Conservation (phyloP, 345 rosid species). For the Salix dunnii region DNA sequence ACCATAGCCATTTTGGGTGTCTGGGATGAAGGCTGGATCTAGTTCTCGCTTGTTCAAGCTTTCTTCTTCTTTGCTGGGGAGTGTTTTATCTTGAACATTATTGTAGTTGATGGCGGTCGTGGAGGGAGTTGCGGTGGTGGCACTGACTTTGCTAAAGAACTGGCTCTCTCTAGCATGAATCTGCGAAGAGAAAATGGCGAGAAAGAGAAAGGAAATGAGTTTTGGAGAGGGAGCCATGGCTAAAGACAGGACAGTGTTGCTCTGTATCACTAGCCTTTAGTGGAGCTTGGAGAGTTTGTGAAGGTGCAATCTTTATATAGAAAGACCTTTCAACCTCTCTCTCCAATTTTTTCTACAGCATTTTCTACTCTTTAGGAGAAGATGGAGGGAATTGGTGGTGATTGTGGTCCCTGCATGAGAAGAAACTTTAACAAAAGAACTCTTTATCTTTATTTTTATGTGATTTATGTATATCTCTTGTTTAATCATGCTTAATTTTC, state of each 20-base stretch:
- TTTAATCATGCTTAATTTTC: constrained; percentile 12
- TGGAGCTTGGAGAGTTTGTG: constrained; percentile 7
- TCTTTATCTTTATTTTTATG: not conserved
- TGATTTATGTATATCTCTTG: not conserved
- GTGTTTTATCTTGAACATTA: not conserved
- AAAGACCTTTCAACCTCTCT: not conserved
- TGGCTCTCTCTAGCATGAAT: constrained; percentile 15
- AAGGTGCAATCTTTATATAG: constrained; percentile 28
- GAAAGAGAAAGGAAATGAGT: constrained; percentile 13
- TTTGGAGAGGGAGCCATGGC: constrained; percentile 30
- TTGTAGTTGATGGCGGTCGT: constrained; percentile 3
- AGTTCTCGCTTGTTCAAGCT: constrained; percentile 14
- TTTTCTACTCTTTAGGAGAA: constrained; percentile 26
- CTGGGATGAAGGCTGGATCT: constrained; percentile 36
- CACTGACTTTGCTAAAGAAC: constrained; percentile 28
- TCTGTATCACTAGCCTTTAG: not conserved
- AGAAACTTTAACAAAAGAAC: constrained; percentile 6
- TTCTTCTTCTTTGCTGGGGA: constrained; percentile 5
- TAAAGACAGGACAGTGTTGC: not conserved
- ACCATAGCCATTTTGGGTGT: constrained; percentile 50
- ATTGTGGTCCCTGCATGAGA: constrained; percentile 23
- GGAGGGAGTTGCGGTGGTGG: not conserved
- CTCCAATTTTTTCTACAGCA: not conserved
- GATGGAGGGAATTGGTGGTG: constrained; percentile 20
- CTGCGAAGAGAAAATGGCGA: constrained; percentile 20